These are phyloP conservation scores for Chaetoscypha palmicola DNA, from an alignment of 2,329 filamentous ascomycete genomes.

Conservation along the genomic window DNA sequence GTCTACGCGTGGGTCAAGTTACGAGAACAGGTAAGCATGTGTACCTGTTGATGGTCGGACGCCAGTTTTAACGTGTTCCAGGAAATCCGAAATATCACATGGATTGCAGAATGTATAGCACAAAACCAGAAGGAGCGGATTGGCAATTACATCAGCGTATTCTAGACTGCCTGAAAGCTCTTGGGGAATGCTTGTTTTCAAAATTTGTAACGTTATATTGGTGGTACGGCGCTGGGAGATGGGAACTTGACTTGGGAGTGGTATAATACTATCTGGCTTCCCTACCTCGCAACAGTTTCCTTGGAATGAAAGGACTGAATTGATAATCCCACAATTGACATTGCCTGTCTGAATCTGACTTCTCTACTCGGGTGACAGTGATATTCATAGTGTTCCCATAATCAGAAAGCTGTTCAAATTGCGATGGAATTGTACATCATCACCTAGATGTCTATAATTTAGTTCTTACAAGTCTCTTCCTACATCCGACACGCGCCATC, in stretches of 20 bases:
- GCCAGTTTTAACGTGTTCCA: constrained; percentile 38
- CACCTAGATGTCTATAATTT: too few species aligned
- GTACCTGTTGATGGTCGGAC: not conserved
- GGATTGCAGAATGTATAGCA: constrained; percentile 99
- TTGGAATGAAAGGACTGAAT: constrained; percentile 3
- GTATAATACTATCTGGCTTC: constrained; percentile 5
- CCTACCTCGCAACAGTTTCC: not conserved
- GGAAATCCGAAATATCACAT: constrained; percentile 99
- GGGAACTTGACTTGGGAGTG: constrained; percentile 11
- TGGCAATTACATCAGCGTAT: constrained; percentile 97
- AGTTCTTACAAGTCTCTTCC: constrained; percentile 11
- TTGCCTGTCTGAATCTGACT: too few species aligned
- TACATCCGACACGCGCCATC: constrained; percentile 21
- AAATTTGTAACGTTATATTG: constrained; percentile 24
- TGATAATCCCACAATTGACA: too few species aligned
- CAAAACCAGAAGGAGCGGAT: constrained; percentile 99
- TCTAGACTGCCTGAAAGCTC: constrained; percentile 43
- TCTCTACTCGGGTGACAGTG: too few species aligned
- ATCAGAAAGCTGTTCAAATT: too few species aligned
- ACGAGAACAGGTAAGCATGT: constrained; percentile 75
- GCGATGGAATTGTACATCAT: too few species aligned
- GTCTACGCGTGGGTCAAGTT: constrained; percentile 98
- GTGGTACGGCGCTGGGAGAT: constrained; percentile 26
- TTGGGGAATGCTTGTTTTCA: constrained; percentile 13
- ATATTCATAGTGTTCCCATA: too few species aligned